These are phyloP conservation scores for Trifolium fragiferum DNA, from an alignment of 306 rosid species.

Conservation along the genomic window DNA sequence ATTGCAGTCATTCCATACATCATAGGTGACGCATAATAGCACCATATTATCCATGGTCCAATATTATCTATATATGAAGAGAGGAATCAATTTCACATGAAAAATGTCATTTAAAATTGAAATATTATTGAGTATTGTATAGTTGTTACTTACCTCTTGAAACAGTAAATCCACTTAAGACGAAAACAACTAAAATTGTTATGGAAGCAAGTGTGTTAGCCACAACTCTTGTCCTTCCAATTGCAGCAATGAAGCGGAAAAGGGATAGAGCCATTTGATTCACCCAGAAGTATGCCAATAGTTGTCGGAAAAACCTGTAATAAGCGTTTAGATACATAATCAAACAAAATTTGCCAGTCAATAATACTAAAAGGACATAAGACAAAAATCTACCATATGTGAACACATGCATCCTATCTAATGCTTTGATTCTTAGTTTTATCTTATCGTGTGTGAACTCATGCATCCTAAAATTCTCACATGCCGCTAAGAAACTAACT, in stretches of 20 bases:
- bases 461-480: background rate
- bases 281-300: conserved; percentile 73
- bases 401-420: background rate
- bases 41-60: conserved; percentile 84
- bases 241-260: conserved; percentile 79
- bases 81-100: conserved; percentile 9
- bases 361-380: background rate
- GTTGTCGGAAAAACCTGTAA: conserved; percentile 75
- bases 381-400: background rate
- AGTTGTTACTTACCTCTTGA: conserved; percentile 56
- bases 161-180: conserved; percentile 83
- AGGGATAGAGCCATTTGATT: conserved; percentile 85
- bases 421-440: background rate
- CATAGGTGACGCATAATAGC: conserved; percentile 81
- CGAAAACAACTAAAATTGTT: conserved; percentile 61
- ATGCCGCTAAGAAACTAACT: background rate
- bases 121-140: background rate
- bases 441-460: background rate
- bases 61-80: conserved; percentile 58
- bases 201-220: conserved; percentile 67
- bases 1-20: conserved; percentile 93
- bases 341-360: conserved; percentile 3
- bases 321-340: conserved; percentile 18
- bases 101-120: conserved; percentile 1
- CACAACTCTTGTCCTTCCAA: conserved; percentile 78